phyloP scores from a whole-genome alignment of 176 grass and related monocot species.

The Cenchrus purpureus region DNA sequence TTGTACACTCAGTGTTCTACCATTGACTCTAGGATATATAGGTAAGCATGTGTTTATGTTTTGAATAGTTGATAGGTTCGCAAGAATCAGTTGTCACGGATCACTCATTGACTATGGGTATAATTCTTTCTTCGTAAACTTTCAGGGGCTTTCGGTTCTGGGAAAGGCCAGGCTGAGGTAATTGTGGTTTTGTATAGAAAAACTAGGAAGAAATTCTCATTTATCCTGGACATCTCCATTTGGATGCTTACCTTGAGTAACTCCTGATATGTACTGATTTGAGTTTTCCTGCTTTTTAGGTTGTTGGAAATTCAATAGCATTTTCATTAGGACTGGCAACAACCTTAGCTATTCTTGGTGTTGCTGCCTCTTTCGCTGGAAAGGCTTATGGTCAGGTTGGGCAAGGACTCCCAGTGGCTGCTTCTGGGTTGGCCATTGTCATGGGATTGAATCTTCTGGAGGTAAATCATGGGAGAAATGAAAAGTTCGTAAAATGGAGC shows the following conservation, averaged over 20 bases:
- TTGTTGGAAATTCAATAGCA: slow-evolving; percentile 92
- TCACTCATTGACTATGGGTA: slow-evolving; percentile 16
- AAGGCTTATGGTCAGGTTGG: slow-evolving; percentile 96
- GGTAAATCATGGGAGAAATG: slow-evolving; percentile 53
- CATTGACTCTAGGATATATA: slow-evolving; percentile 95
- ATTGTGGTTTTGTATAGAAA: slow-evolving; percentile 22
- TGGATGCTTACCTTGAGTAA: neutral
- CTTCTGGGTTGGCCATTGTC: slow-evolving; percentile 81
- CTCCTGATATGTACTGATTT: neutral
- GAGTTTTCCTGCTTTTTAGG: slow-evolving; percentile 51
- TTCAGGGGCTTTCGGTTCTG: slow-evolving; percentile 92
- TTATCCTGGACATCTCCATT: neutral
- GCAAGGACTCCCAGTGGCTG: slow-evolving; percentile 89
- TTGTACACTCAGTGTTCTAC: slow-evolving; percentile 94
- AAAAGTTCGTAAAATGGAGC: neutral
- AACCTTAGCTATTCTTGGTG: slow-evolving; percentile 88
- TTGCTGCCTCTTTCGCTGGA: slow-evolving; percentile 96
- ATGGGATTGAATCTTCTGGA: slow-evolving; percentile 95
- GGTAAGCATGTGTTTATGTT: slow-evolving; percentile 39
- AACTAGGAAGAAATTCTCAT: slow-evolving; percentile 1
- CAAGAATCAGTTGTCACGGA: slow-evolving; percentile 2
- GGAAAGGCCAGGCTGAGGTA: slow-evolving; percentile 77
- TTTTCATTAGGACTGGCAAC: slow-evolving; percentile 94
- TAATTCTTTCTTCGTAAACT: slow-evolving; percentile 7
- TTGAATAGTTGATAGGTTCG: slow-evolving; percentile 1